Base-by-base conservation (phyloP, 2,329 filamentous ascomycete species). In the Pleomassaria siparia region DNA sequence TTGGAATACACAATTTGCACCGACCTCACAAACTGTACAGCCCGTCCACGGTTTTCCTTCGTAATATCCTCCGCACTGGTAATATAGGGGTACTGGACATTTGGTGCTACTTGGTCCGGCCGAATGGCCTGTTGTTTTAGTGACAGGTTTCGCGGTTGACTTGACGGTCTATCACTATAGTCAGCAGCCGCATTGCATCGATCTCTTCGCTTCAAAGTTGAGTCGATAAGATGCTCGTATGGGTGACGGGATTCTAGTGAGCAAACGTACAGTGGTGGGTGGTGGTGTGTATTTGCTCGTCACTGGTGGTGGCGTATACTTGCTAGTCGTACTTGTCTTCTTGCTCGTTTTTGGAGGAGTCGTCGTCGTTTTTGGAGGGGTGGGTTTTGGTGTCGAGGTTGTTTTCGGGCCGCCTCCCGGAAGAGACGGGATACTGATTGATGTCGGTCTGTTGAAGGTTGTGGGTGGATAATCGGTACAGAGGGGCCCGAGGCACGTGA, bases 31-130 rank as follows among this genome's bases (percentile, higher is more conserved):
- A 20, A 58, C 56, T 6, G 57, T 62, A 42, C 63, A 67, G 7
- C 62, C 63, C 2, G 43, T 54, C 63, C 63, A 67, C 2, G 60
- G 57, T 32, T 52, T 49, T 11, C 56, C 60, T 24, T 58, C 54
- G 24, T 57, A 53, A 26, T 53, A 63, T 4, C 63, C 63, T 43
- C 61, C 62, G 29, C 62, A 67, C 33, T 66, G 55, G 35, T 66
- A 67, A 48, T 64, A 64, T 22, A 63, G 46, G 16, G 63, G 62
- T 4, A 67, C 62, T 20, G 63, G 63, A 43, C 63, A 67, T 35
- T 46, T 53, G 0, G 63, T 64, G 46, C 61, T 64, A 44, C 61
- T 65, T 13, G 63, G 63, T 1, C 63, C 62, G 3, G 42, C 36
- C 28, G 58, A 60, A 15, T 55, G 59, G 4, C 40, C 24, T 40